phyloP scores from a whole-genome alignment of 805 yeast species.

The Clavispora phyllophila region DNA sequence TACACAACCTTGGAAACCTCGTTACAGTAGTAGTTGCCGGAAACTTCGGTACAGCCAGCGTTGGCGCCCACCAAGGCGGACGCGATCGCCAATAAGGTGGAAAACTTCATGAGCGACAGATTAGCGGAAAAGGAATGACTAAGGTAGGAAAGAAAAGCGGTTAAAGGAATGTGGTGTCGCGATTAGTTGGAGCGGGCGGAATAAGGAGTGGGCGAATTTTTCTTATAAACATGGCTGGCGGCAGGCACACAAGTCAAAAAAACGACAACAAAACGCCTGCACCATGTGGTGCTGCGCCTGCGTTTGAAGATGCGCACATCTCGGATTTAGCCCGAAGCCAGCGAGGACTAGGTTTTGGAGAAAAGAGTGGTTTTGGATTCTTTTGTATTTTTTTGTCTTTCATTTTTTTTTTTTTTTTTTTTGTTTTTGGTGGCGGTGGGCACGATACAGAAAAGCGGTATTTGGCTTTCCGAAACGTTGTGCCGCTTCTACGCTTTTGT shows the following conservation, averaged over 20 bases:
- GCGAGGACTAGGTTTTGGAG: no score
- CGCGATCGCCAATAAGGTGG: constrained; percentile 14
- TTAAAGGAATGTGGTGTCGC: constrained; percentile 4
- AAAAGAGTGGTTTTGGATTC: no score
- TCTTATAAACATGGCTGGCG: neutral
- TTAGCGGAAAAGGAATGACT: constrained; percentile 1
- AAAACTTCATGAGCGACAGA: constrained; percentile 10
- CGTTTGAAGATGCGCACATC: neutral
- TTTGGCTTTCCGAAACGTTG: no score
- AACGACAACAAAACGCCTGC: constrained; percentile 1
- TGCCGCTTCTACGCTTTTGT: no score
- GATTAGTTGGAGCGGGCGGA: neutral
- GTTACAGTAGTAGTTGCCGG: constrained; percentile 83
- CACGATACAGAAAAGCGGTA: no score
- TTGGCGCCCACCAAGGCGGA: constrained; percentile 20
- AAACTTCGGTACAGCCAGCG: constrained; percentile 41
- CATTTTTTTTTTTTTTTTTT: no score
- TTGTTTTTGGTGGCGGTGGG: no score
- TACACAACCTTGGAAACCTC: constrained; percentile 63
- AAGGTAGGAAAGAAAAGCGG: constrained; percentile 2
- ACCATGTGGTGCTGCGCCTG: neutral
- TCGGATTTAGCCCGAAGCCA: neutral
- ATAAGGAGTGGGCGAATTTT: constrained; percentile 5
- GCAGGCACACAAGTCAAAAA: neutral
- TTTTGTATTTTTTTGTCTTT: no score